Evolutionary conservation across 352 stramenopile genomes (phyloP).

Genomic region (Elongisporangium undulatum): DNA sequence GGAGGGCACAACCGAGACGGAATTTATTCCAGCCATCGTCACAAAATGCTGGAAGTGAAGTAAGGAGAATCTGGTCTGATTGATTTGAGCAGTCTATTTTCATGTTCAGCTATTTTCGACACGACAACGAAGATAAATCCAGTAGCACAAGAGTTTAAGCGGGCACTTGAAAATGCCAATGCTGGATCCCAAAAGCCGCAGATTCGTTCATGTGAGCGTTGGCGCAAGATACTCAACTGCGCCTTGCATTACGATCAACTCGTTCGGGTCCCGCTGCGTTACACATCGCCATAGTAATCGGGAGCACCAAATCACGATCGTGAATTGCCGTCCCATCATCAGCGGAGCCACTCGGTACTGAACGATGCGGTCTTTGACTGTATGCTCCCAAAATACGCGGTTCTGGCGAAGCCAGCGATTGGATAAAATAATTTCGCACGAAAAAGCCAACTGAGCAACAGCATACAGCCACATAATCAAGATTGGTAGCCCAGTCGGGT

Average conservation of each 20-base stretch:
- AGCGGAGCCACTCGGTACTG: neutral
- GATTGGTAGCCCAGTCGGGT: slow-evolving; percentile 1
- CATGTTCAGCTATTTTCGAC: neutral
- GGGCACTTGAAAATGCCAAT: neutral
- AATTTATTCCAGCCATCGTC: neutral
- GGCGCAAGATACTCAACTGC: neutral
- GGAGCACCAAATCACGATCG: neutral
- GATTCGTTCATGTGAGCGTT: neutral
- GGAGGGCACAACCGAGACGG: neutral
- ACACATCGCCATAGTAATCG: neutral
- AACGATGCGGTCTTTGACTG: neutral
- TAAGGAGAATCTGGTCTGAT: neutral
- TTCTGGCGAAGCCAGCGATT: neutral
- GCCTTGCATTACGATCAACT: neutral
- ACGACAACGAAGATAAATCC: no score
- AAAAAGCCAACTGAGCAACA: neutral
- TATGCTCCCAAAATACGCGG: neutral
- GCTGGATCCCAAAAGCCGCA: no score
- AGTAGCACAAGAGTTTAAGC: neutral
- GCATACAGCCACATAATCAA: neutral
- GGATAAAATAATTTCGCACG: neutral
- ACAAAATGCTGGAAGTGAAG: neutral
- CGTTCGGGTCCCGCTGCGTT: neutral
- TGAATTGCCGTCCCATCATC: neutral
- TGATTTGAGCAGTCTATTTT: neutral